Base-by-base conservation (phyloP, 805 yeast genomes). In the Saccharomycodes ludwigii region DNA sequence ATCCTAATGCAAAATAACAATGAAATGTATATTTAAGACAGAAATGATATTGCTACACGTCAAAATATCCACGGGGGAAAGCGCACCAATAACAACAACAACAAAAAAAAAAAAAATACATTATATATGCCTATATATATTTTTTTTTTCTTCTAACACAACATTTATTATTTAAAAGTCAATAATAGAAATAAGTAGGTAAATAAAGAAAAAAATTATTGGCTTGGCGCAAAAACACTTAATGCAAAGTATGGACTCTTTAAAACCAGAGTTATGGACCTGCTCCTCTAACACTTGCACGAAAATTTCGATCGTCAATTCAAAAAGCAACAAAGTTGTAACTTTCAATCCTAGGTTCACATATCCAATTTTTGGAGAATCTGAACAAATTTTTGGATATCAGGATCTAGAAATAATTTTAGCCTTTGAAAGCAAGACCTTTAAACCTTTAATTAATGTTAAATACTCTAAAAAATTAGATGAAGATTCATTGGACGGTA, bases 291-390 rank as follows among this genome's bases (percentile, higher is more conserved):
- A 77, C 38, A 80, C 78, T 10, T 77, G 73, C 0, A 54, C 81
- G 12, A 63, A 66, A 29, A 50, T 84, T 6, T 72, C 71, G 3
- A 47, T 76, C 27, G 80, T 79, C 4, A 76, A 71, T 36, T 26
- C 32, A 4, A 11, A 6, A 4, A 63, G 68, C 2, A 56, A 64
- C 3, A 75, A 75, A 0, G 68, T 75, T 2, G 70, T 76, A 14
- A 60, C 71, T 3, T 85, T 86, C 59, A 58, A 66, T 23, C 96
- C 97, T 0, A 47, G 59, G 10, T 85, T 83, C 58, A 88, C 97
- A 1, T 91, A 91, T 52, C 94, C 96, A 2, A 78, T 91, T 8
- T 91, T 73, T 62, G 97, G 97, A 5, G 94, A 85, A 29, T 68
- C 84, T 2, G 98, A 91, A 49, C 76, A 76, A 33, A 75, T 91